These are phyloP conservation scores for Turnera subulata DNA, from an alignment of 345 rosid species.

Conservation along the genomic window DNA sequence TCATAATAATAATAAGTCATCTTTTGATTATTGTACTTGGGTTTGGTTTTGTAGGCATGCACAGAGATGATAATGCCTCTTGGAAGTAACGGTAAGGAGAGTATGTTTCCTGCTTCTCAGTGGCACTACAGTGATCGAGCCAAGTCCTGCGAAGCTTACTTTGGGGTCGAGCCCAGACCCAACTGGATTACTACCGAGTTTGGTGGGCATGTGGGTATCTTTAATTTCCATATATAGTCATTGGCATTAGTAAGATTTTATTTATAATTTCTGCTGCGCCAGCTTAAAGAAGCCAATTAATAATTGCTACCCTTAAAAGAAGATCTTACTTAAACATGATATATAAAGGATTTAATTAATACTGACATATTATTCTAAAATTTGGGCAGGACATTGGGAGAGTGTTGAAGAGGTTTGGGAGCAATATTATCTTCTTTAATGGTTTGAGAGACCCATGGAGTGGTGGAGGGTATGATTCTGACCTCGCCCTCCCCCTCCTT, in stretches of 20 bases:
- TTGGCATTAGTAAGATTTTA: too few species aligned
- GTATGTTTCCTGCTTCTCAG: conserved; percentile 40
- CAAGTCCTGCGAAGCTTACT: conserved; percentile 5
- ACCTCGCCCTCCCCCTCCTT: neutral
- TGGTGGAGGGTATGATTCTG: conserved; percentile 52
- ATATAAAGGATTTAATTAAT: too few species aligned
- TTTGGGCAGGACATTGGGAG: conserved; percentile 37
- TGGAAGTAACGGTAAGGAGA: conserved; percentile 30
- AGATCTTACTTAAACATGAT: too few species aligned
- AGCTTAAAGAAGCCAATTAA: too few species aligned
- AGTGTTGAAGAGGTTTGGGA: conserved; percentile 47
- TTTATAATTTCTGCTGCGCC: too few species aligned
- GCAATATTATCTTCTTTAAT: conserved; percentile 66
- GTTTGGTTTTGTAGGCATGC: conserved; percentile 38
- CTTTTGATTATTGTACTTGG: too few species aligned
- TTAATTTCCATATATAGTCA: neutral
- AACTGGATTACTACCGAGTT: conserved; percentile 47
- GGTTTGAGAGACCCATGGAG: conserved; percentile 79
- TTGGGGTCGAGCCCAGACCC: conserved; percentile 36
- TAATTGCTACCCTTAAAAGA: too few species aligned
- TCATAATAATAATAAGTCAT: too few species aligned
- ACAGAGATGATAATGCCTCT: conserved; percentile 61
- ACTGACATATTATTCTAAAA: neutral
- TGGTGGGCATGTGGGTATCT: conserved; percentile 49
- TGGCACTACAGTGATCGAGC: conserved; percentile 26